phyloP scores from a whole-genome alignment of 352 stramenopile genomes.

The Pythium chondricola region DNA sequence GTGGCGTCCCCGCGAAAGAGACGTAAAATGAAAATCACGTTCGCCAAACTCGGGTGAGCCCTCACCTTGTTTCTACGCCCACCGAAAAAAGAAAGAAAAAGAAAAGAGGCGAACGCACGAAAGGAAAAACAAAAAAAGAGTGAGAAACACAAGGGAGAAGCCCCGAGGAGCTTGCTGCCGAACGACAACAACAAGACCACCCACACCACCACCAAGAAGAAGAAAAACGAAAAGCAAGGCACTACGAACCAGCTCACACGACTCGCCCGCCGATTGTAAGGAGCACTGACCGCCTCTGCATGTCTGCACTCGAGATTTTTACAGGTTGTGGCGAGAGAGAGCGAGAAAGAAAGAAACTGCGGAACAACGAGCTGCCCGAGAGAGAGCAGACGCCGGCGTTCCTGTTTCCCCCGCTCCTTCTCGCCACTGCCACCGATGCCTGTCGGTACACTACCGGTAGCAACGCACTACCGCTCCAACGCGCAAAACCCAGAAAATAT shows the following conservation, averaged over 20 bases:
- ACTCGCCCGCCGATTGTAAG: too few relatives aligned
- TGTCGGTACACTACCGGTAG: too few relatives aligned
- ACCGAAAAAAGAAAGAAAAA: conserved; percentile 36
- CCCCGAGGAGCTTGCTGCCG: neutral
- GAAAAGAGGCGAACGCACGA: conserved; percentile 17
- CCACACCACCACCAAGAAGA: conserved; percentile 8
- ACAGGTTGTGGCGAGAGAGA: too few relatives aligned
- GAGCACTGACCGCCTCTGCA: too few relatives aligned
- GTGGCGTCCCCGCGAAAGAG: conserved; percentile 76
- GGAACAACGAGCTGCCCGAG: too few relatives aligned
- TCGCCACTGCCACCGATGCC: too few relatives aligned
- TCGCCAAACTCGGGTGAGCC: conserved; percentile 83
- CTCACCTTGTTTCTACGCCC: conserved; percentile 16
- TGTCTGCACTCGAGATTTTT: too few relatives aligned
- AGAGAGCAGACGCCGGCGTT: too few relatives aligned
- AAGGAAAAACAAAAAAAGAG: conserved; percentile 27
- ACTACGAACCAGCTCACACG: too few relatives aligned
- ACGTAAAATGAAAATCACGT: conserved; percentile 92
- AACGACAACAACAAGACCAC: conserved; percentile 4
- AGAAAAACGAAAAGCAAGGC: too few relatives aligned
- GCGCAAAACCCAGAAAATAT: conserved; percentile 19
- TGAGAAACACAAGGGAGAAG: conserved; percentile 6
- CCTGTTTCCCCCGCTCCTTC: too few relatives aligned
- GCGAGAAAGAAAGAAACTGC: too few relatives aligned
- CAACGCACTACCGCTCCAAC: neutral